Evolutionary conservation across 257 asterid species (phyloP).

Genomic region (Marsdenia floribunda): DNA sequence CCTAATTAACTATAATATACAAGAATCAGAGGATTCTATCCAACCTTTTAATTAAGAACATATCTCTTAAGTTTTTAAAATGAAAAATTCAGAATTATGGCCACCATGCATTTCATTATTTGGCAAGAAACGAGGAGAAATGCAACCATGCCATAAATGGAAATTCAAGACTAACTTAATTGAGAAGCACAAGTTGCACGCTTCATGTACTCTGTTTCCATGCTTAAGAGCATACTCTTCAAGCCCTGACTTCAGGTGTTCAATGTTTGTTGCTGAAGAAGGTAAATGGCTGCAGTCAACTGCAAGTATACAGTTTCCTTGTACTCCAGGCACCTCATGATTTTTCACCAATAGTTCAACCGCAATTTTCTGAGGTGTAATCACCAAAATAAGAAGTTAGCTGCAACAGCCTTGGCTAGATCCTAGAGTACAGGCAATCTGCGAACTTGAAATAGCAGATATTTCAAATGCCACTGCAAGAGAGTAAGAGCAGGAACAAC

Average conservation of each 20-base stretch:
- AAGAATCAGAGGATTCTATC: neutral
- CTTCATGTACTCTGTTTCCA: slow-evolving; percentile 41
- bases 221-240: slow-evolving; percentile 65
- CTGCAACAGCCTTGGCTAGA: slow-evolving; percentile 15
- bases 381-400: slow-evolving; percentile 24
- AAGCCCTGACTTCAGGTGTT: slow-evolving; percentile 56
- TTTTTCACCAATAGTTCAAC: slow-evolving; percentile 59
- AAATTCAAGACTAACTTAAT: slow-evolving; percentile 42
- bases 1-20: neutral
- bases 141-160: neutral
- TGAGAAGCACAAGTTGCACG: slow-evolving; percentile 57
- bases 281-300: slow-evolving; percentile 37
- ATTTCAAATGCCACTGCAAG: neutral
- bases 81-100: neutral
- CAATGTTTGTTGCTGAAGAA: slow-evolving; percentile 37
- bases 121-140: neutral
- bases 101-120: neutral
- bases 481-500: neutral
- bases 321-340: slow-evolving; percentile 32
- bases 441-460: slow-evolving; percentile 7
- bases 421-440: slow-evolving; percentile 9
- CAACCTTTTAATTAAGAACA: neutral
- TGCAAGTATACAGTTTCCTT: slow-evolving; percentile 32
- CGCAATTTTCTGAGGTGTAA: slow-evolving; percentile 59
- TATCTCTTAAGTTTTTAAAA: neutral